phyloP scores from a whole-genome alignment of 192 early-diverging fungal genomes.

The Tieghemiomyces parasiticus region DNA sequence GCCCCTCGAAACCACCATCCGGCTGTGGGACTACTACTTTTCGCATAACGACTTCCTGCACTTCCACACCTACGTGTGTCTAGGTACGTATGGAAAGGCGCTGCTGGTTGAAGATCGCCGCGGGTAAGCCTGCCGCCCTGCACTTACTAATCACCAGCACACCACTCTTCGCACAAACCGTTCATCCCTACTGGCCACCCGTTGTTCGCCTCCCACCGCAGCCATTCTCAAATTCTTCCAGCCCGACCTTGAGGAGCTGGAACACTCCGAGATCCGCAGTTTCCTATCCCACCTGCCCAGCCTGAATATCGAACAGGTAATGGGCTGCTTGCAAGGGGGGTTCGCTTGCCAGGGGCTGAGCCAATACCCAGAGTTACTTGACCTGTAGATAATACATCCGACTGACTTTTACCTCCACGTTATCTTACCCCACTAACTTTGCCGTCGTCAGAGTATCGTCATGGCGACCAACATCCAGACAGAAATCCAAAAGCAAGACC shows the following conservation, averaged over 20 bases:
- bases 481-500: slow-evolving; percentile 10
- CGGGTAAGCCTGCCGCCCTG: slow-evolving; percentile 13
- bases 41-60: slow-evolving; percentile 52
- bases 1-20: slow-evolving; percentile 58
- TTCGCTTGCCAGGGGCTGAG: no score
- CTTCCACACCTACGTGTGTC: slow-evolving; percentile 73
- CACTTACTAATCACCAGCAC: no score
- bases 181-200: no score
- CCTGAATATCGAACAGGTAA: slow-evolving; percentile 50
- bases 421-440: no score
- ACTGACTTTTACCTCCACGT: no score
- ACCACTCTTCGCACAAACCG: no score
- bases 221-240: slow-evolving; percentile 62
- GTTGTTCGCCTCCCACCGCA: slow-evolving; percentile 11
- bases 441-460: no score
- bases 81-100: no score
- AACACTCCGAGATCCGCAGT: slow-evolving; percentile 80
- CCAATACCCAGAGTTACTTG: no score
- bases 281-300: slow-evolving; percentile 62
- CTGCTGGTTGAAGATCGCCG: no score
- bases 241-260: slow-evolving; percentile 75
- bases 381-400: no score
- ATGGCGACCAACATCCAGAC: not conserved
- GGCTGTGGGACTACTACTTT: slow-evolving; percentile 88
- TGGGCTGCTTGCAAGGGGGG: no score